Base-by-base conservation (phyloP, 768 basidiomycete genomes). In the Punctularia strigosozonata region DNA sequence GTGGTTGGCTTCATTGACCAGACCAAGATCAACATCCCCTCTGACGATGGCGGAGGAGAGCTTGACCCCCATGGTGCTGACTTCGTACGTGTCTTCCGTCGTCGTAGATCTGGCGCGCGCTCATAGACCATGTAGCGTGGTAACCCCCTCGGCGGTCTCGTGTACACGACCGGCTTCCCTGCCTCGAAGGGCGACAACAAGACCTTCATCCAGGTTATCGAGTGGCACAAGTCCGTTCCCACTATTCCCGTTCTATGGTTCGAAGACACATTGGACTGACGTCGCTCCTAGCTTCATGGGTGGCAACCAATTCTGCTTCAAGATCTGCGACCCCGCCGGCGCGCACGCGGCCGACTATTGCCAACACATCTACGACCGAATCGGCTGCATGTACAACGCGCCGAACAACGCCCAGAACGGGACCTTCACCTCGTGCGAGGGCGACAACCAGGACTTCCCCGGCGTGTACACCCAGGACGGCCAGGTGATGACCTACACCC, bases 11-110 rank as follows among this genome's bases (percentile, higher is more conserved):
- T 66, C 57, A 62, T 79, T 43, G 62, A 86, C 51, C 82, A 88
- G 59, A 61, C 59, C 3, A 43, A 51, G 33, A 56, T 89, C 45
- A 66, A 80, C 58, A 45, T 87, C 17, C 40, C 53, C 8, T 7
- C 54, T 0, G 55, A 41, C 10, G 86, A 89, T 48, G 69, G 49
- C 24, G 86, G 87, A 46, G 86, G 85, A 42, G 85, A 88, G 57
- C 67, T 85, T 37, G 80, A 86, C 55, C 73, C 80, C 13, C 77
- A 80, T 45, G 82, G 83, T 42, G 80, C 80, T 44, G 83, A 85
- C 53, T 48, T 59, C 39, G 70, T 71, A 37, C 10, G 63, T 58
- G 13, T 15, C 13, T n/a, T 32, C 5, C 31, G 12, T 21, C 4
- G 3, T 6, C 10, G 24, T 23, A 2, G 31, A 6, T 22, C 4